Base-by-base conservation (phyloP, 1,139 yeast species). In the Blastobotrys proliferans region DNA sequence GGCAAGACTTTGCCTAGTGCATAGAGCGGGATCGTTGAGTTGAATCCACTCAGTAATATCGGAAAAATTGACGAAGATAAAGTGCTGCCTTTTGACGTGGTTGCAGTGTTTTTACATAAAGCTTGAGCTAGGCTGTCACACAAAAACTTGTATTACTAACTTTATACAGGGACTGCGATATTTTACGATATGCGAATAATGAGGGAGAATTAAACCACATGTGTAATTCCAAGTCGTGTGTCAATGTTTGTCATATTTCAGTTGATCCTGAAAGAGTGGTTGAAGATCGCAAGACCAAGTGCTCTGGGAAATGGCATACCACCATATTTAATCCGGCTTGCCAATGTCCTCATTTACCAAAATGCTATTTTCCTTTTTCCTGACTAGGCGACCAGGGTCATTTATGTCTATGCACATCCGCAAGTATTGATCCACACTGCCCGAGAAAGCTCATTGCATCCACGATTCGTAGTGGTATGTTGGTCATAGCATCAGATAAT, bases 161-260 rank as follows among this genome's bases (percentile, higher is more conserved):
- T 8, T 11, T 8, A 22, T 22, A 11, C 26, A 27, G 31, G 13
- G 31, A 27, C 14, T 14, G n/a, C 11, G 39, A 38, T 19, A 17
- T 31, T n/a, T 13, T 6, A 6, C 32, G 38, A 5, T 40, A 40
- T 32, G 21, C 19, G 5, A 6, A 11, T 9, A 10, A 21, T 9
- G 21, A 26, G 14, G 43, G 38, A 13, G 6, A 17, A 3, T 18
- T 39, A 18, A 16, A 38, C 11, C 43, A 40, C 28, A n/a, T 33
- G 16, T 40, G 43, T 28, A 38, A 35, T 11, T 40, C 38, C 9
- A 8, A 27, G n/a, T 27, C 38, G 4, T 40, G 43, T 20, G 43
- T 20, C 29, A 40, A 40, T 20, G 18, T 27, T 2, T 14, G 27
- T 27, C 42, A 39, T 26, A 13, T 39, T 10, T 11, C 35, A 14